phyloP scores from a whole-genome alignment of 768 basidiomycete genomes.

The Hericium coralloides region DNA sequence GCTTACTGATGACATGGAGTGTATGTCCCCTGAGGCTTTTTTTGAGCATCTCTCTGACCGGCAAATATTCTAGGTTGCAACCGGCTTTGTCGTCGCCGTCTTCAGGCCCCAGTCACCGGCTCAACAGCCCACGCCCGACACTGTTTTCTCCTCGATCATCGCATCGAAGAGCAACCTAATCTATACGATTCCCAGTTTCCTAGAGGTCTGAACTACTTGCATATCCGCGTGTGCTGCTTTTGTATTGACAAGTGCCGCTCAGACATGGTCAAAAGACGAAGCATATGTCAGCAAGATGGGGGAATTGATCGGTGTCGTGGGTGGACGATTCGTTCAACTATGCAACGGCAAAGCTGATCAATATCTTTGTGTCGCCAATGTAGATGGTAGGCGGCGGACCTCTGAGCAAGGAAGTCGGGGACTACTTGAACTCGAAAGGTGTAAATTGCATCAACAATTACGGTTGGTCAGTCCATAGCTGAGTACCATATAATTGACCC shows the following conservation, averaged over 20 bases:
- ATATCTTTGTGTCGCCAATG: background rate
- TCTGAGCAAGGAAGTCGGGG: background rate
- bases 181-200: conserved; percentile 2
- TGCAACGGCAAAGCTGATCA: background rate
- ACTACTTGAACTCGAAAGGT: background rate
- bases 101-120: background rate
- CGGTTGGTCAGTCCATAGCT: background rate
- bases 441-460: background rate
- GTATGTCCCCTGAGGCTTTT: background rate
- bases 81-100: background rate
- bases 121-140: background rate
- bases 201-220: background rate
- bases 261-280: background rate
- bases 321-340: background rate
- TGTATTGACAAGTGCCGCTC: background rate
- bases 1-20: background rate
- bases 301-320: background rate
- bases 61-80: background rate
- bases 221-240: background rate
- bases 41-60: no score
- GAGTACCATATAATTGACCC: background rate
- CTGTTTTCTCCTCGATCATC: conserved; percentile 15
- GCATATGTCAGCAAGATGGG: background rate
- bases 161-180: conserved; percentile 17
- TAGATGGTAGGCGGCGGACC: background rate